Conservation (phyloP, 2,329 filamentous ascomycete species). For the Fusarium sp. region DNA sequence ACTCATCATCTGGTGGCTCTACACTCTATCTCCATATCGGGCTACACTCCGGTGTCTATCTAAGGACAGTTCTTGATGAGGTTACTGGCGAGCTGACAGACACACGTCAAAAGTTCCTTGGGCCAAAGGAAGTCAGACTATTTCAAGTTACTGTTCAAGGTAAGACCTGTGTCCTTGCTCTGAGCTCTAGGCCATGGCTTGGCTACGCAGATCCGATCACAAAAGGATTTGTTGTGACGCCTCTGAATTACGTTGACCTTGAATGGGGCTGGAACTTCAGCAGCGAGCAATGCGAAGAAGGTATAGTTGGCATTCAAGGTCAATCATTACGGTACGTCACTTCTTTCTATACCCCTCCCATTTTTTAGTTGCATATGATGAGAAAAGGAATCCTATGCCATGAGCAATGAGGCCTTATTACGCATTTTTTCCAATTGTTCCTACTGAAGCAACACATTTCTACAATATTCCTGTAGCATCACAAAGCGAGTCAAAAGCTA, state of each 20-base stretch:
- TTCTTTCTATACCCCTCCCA: constrained; percentile 48
- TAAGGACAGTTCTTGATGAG: constrained; percentile 94
- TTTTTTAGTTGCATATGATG: constrained; percentile 71
- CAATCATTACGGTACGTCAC: constrained; percentile 82
- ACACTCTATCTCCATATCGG: constrained; percentile 97
- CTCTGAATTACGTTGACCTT: constrained; percentile 86
- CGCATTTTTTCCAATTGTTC: constrained; percentile 88
- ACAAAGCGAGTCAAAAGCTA: constrained; percentile 43
- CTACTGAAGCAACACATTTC: constrained; percentile 76
- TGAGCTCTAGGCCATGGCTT: constrained; percentile 96
- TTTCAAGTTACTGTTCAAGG: constrained; percentile 92
- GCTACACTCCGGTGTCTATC: constrained; percentile 93
- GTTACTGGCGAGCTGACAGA: constrained; percentile 96
- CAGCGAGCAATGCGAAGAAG: constrained; percentile 92
- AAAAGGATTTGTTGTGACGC: constrained; percentile 91
- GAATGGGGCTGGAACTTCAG: constrained; percentile 98
- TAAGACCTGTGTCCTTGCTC: constrained; percentile 85
- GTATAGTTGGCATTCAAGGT: constrained; percentile 92
- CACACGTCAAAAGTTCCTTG: constrained; percentile 93
- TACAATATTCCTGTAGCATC: constrained; percentile 31
- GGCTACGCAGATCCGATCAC: constrained; percentile 92
- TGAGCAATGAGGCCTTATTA: constrained; percentile 68
- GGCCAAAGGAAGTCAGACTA: constrained; percentile 88
- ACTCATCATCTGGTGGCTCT: constrained; percentile 88
- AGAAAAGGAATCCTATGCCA: constrained; percentile 68